Evolutionary conservation across 768 basidiomycete species (phyloP).

Genomic region (Rhodotorula taiwanensis): DNA sequence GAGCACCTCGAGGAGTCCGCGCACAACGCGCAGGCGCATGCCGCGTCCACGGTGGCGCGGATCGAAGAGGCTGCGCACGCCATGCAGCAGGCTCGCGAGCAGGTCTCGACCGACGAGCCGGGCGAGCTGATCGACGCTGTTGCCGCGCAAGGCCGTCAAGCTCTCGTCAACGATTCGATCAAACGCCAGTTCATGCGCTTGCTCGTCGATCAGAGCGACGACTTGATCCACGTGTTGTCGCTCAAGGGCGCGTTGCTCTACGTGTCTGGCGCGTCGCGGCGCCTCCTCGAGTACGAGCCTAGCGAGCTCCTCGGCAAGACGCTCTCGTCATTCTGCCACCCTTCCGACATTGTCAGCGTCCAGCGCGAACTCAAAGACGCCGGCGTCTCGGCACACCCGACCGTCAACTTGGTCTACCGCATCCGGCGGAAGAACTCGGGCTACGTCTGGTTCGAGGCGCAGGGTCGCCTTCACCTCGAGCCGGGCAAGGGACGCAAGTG

Average conservation of each 20-base stretch:
- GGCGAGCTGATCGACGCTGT: constrained; percentile 29
- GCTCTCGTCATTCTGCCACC: constrained; percentile 76
- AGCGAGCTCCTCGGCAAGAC: constrained; percentile 71
- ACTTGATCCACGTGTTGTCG: constrained; percentile 84
- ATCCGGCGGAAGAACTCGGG: constrained; percentile 60
- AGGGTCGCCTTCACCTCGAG: constrained; percentile 78
- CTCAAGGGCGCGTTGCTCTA: constrained; percentile 90
- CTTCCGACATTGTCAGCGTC: constrained; percentile 79
- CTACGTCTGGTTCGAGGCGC: constrained; percentile 84
- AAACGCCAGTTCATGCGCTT: constrained; percentile 46
- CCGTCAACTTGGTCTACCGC: constrained; percentile 78
- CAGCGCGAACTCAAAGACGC: constrained; percentile 76
- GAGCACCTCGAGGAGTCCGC: constrained; percentile 20
- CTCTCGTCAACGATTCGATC: constrained; percentile 40
- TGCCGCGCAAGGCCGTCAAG: constrained; percentile 34
- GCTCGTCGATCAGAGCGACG: constrained; percentile 50
- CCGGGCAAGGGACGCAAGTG: constrained; percentile 91
- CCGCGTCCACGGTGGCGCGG: constrained; percentile 35
- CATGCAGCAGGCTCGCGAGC: constrained; percentile 8
- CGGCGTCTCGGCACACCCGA: constrained; percentile 26
- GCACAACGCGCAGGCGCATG: background rate
- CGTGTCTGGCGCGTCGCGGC: constrained; percentile 70
- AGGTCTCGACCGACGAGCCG: constrained; percentile 10
- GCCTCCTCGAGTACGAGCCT: constrained; percentile 78
- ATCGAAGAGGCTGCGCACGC: constrained; percentile 7